These are phyloP conservation scores for Penicillium sp. DNA, from an alignment of 2,329 filamentous ascomycete species.

Conservation along the genomic window DNA sequence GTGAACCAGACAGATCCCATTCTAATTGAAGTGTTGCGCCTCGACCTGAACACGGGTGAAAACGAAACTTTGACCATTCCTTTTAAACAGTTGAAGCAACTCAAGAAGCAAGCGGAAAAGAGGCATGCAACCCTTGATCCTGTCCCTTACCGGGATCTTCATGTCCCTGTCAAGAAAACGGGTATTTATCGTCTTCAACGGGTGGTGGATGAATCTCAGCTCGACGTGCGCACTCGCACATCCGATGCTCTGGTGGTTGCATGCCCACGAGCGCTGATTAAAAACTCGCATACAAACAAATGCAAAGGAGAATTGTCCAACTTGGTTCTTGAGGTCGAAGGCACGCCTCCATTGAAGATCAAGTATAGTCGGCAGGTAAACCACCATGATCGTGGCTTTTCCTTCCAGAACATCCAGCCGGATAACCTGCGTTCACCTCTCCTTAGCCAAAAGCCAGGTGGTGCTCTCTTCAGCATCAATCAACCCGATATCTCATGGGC, in stretches of 20 bases:
- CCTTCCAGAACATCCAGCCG: slow-evolving; percentile 91
- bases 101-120: slow-evolving; percentile 71
- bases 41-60: slow-evolving; percentile 76
- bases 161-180: slow-evolving; percentile 77
- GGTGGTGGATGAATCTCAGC: slow-evolving; percentile 89
- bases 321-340: slow-evolving; percentile 77
- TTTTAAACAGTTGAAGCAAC: slow-evolving; percentile 70
- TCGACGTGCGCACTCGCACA: slow-evolving; percentile 78
- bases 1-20: slow-evolving; percentile 93
- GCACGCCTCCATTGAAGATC: slow-evolving; percentile 87
- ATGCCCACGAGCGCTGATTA: slow-evolving; percentile 78
- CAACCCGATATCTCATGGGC: slow-evolving; percentile 71
- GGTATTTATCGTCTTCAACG: slow-evolving; percentile 83
- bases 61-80: slow-evolving; percentile 79
- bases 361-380: slow-evolving; percentile 90
- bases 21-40: slow-evolving; percentile 82
- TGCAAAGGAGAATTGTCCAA: slow-evolving; percentile 89
- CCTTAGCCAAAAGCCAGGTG: slow-evolving; percentile 59
- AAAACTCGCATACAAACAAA: slow-evolving; percentile 63
- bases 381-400: slow-evolving; percentile 76
- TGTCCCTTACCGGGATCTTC: slow-evolving; percentile 64
- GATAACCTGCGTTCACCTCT: slow-evolving; percentile 81
- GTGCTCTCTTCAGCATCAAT: slow-evolving; percentile 58
- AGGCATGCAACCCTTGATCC: slow-evolving; percentile 50
- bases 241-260: slow-evolving; percentile 81